phyloP scores from a whole-genome alignment of 345 rosid species.

The Lepidium sativum region DNA sequence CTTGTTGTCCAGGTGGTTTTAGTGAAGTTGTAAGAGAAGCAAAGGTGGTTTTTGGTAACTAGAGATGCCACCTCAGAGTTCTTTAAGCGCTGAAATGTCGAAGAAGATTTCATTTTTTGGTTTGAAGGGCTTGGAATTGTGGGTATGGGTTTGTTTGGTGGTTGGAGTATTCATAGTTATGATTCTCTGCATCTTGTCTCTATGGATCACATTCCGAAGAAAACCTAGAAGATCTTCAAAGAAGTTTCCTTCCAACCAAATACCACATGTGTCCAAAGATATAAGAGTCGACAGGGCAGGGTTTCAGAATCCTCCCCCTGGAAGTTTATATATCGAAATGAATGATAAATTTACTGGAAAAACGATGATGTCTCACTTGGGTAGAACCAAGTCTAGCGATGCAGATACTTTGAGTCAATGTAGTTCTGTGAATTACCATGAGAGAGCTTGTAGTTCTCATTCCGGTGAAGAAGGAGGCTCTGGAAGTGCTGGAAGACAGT shows the following conservation, averaged over 20 bases:
- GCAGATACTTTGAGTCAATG: slow-evolving; percentile 72
- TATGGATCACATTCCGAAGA: slow-evolving; percentile 69
- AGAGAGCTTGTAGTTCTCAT: slow-evolving; percentile 60
- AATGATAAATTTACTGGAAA: slow-evolving; percentile 51
- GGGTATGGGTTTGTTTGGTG: slow-evolving; percentile 78
- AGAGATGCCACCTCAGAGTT: slow-evolving; percentile 59
- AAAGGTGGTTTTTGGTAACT: neutral
- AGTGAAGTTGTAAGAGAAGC: slow-evolving; percentile 10
- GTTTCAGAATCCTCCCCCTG: slow-evolving; percentile 42
- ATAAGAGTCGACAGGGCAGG: slow-evolving; percentile 78
- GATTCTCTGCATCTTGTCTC: slow-evolving; percentile 72
- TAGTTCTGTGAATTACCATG: slow-evolving; percentile 59
- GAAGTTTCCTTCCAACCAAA: slow-evolving; percentile 48
- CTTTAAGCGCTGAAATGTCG: slow-evolving; percentile 62
- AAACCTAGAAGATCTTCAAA: slow-evolving; percentile 48
- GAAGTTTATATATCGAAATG: slow-evolving; percentile 36
- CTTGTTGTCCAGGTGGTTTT: slow-evolving; percentile 9
- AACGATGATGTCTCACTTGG: slow-evolving; percentile 46
- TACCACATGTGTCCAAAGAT: slow-evolving; percentile 78
- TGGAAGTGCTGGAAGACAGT: slow-evolving; percentile 45
- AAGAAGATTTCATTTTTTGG: slow-evolving; percentile 78
- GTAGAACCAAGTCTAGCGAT: slow-evolving; percentile 68
- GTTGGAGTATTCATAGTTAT: slow-evolving; percentile 70
- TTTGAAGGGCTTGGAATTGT: slow-evolving; percentile 76
- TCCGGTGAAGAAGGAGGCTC: slow-evolving; percentile 94